These are phyloP conservation scores for Sugiyamaella grinbergsii DNA, from an alignment of 1,139 yeast species.

Conservation along the genomic window DNA sequence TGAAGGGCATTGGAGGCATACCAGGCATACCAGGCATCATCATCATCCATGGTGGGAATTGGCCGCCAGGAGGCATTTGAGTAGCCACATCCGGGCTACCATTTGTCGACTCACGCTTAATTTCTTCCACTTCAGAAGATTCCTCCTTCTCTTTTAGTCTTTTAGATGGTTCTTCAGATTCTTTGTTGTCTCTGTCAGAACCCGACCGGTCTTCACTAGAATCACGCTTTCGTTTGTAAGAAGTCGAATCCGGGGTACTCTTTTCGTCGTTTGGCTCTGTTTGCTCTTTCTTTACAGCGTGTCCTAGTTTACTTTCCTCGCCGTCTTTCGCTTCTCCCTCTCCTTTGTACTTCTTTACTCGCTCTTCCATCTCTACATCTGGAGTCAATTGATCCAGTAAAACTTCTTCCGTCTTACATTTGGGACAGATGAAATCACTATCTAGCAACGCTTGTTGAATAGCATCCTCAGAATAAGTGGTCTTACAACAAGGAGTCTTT, in stretches of 20 bases:
- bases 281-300: slow-evolving; percentile 16
- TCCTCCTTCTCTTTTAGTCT: slow-evolving; percentile 12
- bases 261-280: slow-evolving; percentile 13
- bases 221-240: slow-evolving; percentile 17
- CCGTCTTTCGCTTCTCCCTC: slow-evolving; percentile 6
- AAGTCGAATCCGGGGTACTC: slow-evolving; percentile 1
- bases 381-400: slow-evolving; percentile 69
- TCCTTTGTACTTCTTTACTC: slow-evolving; percentile 54
- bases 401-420: slow-evolving; percentile 73
- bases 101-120: slow-evolving; percentile 15
- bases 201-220: slow-evolving; percentile 5
- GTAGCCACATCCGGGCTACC: slow-evolving; percentile 29
- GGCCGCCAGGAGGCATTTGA: slow-evolving; percentile 26
- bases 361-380: slow-evolving; percentile 59
- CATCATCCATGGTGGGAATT: slow-evolving; percentile 24
- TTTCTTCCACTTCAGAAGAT: slow-evolving; percentile 12
- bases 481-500: slow-evolving; percentile 82
- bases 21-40: slow-evolving; percentile 31
- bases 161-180: slow-evolving; percentile 12
- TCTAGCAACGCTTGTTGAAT: slow-evolving; percentile 79
- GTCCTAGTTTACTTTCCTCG: slow-evolving; percentile 25
- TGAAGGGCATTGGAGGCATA: slow-evolving; percentile 31
- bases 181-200: slow-evolving; percentile 3
- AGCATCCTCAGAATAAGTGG: slow-evolving; percentile 56
- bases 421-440: slow-evolving; percentile 88